These are phyloP conservation scores for Tulasnella sp. DNA, from an alignment of 768 basidiomycete genomes.

Conservation along the genomic window DNA sequence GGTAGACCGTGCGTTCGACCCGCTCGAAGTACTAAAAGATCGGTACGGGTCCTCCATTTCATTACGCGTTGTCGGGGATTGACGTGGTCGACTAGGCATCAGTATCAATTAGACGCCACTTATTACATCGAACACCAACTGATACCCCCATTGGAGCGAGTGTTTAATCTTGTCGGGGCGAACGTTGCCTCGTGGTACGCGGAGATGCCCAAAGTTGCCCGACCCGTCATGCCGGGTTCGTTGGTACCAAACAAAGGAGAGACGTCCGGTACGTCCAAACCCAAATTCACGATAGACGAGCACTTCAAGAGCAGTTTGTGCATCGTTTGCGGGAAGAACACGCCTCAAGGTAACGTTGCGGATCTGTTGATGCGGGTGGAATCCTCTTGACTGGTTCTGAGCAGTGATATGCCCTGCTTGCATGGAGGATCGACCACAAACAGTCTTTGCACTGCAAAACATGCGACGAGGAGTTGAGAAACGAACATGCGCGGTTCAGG, in stretches of 20 bases:
- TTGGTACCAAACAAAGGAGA: conserved; percentile 22
- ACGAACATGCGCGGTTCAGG: conserved; percentile 45
- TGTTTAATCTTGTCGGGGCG: conserved; percentile 84
- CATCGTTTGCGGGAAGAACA: conserved; percentile 46
- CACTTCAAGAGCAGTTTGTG: conserved; percentile 66
- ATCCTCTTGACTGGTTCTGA: not conserved
- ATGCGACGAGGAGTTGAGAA: conserved; percentile 44
- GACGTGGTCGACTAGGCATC: conserved; percentile 34
- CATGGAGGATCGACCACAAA: conserved; percentile 36
- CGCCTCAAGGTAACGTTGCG: conserved; percentile 38
- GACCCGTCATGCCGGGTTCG: conserved; percentile 23
- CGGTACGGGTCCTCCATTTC: conserved; percentile 31
- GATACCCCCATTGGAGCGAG: conserved; percentile 78
- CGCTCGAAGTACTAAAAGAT: conserved; percentile 53
- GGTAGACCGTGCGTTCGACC: conserved; percentile 63
- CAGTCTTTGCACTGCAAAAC: conserved; percentile 44
- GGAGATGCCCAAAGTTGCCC: conserved; percentile 61
- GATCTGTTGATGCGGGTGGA: not conserved
- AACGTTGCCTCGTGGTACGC: conserved; percentile 79
- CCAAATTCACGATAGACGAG: conserved; percentile 46
- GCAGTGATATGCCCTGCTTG: conserved; percentile 49
- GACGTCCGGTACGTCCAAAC: conserved; percentile 23
- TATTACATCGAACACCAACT: conserved; percentile 84
- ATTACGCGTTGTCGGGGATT: not conserved
- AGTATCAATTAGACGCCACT: conserved; percentile 57